Evolutionary conservation across 495 filamentous ascomycete species (phyloP).

Genomic region (Penicillium tannophilum): DNA sequence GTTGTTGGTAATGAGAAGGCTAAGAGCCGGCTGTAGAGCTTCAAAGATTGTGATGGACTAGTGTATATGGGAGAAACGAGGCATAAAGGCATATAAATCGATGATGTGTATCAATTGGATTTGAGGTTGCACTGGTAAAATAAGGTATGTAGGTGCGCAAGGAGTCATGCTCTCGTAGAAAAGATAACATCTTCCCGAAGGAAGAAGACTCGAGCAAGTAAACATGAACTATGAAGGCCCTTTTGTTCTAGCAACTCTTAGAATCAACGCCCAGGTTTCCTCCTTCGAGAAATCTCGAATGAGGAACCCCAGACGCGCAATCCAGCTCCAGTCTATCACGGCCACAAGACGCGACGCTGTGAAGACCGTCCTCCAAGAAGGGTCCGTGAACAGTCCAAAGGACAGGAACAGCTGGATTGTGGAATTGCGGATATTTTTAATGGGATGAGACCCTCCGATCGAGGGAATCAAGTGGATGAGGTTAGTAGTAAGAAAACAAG

Average conservation of each 20-base stretch:
- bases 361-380: slow-evolving; percentile 47
- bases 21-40: slow-evolving; percentile 41
- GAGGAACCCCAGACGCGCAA: slow-evolving; percentile 29
- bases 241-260: slow-evolving; percentile 47
- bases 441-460: background rate
- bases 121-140: background rate
- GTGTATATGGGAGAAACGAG: background rate
- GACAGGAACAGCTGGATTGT: slow-evolving; percentile 48
- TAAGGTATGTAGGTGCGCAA: slow-evolving; percentile 49
- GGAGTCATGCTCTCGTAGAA: slow-evolving; percentile 55
- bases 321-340: slow-evolving; percentile 51
- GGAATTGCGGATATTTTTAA: slow-evolving; percentile 29
- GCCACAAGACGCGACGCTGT: slow-evolving; percentile 49
- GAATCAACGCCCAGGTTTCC: slow-evolving; percentile 8
- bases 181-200: slow-evolving; percentile 14
- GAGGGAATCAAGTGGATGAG: background rate
- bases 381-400: slow-evolving; percentile 34
- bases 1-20: slow-evolving; percentile 65
- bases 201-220: slow-evolving; percentile 34
- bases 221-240: slow-evolving; percentile 59
- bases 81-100: background rate
- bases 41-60: background rate
- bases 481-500: background rate
- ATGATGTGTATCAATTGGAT: background rate
- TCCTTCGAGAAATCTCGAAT: slow-evolving; percentile 8